Conservation (phyloP, 2,329 filamentous ascomycete genomes). For the Colletotrichum nymphaeae region DNA sequence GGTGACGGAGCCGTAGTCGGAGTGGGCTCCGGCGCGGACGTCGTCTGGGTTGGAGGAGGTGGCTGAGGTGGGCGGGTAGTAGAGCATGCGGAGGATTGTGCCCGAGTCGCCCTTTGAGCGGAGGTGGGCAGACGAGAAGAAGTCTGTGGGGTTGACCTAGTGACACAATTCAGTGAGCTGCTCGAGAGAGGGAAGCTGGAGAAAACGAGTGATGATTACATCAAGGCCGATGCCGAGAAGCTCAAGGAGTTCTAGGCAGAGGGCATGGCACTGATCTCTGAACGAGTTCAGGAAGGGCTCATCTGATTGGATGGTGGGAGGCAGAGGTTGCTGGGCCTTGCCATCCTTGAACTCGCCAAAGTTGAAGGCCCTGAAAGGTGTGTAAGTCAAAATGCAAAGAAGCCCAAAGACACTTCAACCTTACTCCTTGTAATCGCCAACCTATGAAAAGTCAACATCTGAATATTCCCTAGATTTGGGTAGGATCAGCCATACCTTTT, state of each 20-base stretch:
- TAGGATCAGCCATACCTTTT: slow-evolving; percentile 67
- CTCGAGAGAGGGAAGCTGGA: background rate
- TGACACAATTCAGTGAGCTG: slow-evolving; percentile 8
- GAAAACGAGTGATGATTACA: slow-evolving; percentile 50
- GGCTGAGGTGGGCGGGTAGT: slow-evolving; percentile 70
- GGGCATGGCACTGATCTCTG: slow-evolving; percentile 74
- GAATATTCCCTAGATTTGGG: background rate
- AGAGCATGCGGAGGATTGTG: slow-evolving; percentile 76
- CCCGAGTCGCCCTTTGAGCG: slow-evolving; percentile 58
- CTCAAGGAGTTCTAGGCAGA: slow-evolving; percentile 79
- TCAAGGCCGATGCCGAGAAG: slow-evolving; percentile 84
- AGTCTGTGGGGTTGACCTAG: slow-evolving; percentile 59
- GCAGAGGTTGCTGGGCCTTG: slow-evolving; percentile 82
- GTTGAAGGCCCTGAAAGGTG: slow-evolving; percentile 81
- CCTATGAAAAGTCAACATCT: slow-evolving; percentile 54
- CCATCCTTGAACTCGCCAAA: slow-evolving; percentile 80
- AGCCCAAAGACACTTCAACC: slow-evolving; percentile 28
- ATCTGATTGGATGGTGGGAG: slow-evolving; percentile 69
- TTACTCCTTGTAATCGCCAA: slow-evolving; percentile 91
- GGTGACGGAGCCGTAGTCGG: slow-evolving; percentile 81
- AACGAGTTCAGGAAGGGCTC: slow-evolving; percentile 75
- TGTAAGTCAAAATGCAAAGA: slow-evolving; percentile 6
- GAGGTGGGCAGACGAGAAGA: slow-evolving; percentile 66
- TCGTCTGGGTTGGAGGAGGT: slow-evolving; percentile 63
- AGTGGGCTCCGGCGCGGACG: slow-evolving; percentile 90